Conservation (phyloP, 2,329 filamentous ascomycete species). For the Aspergillus sp. region DNA sequence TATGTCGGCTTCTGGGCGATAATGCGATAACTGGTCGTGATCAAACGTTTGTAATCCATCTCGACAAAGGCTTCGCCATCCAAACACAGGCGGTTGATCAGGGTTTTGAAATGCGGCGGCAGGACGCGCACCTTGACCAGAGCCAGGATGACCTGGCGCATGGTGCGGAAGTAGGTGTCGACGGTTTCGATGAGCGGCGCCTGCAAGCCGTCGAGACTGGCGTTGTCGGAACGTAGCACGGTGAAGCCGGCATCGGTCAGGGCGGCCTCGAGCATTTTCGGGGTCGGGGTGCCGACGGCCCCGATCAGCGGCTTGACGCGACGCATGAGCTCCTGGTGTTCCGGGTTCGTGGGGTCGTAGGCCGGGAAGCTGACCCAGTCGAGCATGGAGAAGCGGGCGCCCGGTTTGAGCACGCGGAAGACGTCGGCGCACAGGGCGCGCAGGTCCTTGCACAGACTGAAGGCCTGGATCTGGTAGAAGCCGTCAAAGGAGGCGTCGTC, state of each 20-base stretch:
- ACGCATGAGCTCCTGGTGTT: constrained; percentile 46
- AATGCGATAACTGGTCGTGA: constrained; percentile 47
- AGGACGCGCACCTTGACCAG: constrained; percentile 42
- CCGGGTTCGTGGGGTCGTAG: constrained; percentile 41
- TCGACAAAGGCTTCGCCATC: constrained; percentile 49
- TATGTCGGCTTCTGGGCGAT: constrained; percentile 41
- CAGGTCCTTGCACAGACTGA: constrained; percentile 46
- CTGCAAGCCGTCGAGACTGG: constrained; percentile 45
- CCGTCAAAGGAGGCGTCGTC: constrained; percentile 43
- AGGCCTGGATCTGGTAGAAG: constrained; percentile 52
- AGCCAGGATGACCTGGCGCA: constrained; percentile 43
- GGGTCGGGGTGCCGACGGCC: constrained; percentile 48
- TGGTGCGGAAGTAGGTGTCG: constrained; percentile 46
- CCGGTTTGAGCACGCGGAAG: constrained; percentile 44
- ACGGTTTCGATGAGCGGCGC: constrained; percentile 48
- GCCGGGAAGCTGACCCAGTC: constrained; percentile 48
- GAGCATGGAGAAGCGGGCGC: constrained; percentile 43
- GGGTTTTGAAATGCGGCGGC: constrained; percentile 45
- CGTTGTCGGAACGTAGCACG: constrained; percentile 44
- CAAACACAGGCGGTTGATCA: constrained; percentile 47
- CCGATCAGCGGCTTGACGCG: constrained; percentile 50
- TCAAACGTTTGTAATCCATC: constrained; percentile 48
- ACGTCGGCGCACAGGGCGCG: constrained; percentile 42
- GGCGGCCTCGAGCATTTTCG: constrained; percentile 39
- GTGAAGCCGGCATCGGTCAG: constrained; percentile 42